A percentile compares a stretch with the other conserved stretches of the same genome.
Evolutionary conservation across 805 yeast genomes (phyloP).

Genomic region (Saccharomycopsis fibuligera): DNA sequence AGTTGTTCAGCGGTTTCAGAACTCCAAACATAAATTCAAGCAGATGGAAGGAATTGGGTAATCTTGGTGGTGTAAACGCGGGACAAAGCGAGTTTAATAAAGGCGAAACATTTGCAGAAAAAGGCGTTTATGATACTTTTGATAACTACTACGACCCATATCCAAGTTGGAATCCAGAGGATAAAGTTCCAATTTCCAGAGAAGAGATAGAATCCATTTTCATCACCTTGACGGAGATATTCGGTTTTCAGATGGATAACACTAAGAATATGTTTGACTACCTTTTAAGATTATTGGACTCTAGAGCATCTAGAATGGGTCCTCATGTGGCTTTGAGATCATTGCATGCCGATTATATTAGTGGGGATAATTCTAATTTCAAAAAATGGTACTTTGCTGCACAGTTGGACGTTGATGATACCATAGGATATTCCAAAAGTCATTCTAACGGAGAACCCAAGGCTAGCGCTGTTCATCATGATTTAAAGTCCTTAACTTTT

Average conservation of each 20-base stretch:
- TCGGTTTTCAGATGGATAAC: conserved; percentile 67
- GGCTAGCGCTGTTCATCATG: conserved; percentile 16
- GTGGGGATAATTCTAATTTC: conserved; percentile 63
- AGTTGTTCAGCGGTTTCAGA: conserved; percentile 94
- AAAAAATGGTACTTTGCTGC: conserved; percentile 76
- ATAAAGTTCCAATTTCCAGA: conserved; percentile 37
- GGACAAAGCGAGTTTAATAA: conserved; percentile 26
- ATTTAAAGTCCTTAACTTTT: conserved; percentile 24
- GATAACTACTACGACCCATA: conserved; percentile 41
- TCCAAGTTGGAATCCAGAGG: conserved; percentile 43
- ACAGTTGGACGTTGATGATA: conserved; percentile 55
- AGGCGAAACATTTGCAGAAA: conserved; percentile 35
- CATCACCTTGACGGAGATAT: conserved; percentile 42
- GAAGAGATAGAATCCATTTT: conserved; percentile 53
- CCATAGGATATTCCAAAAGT: conserved; percentile 32
- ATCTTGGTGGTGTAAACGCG: conserved; percentile 30
- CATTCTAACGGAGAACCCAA: conserved; percentile 13
- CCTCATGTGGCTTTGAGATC: conserved; percentile 50
- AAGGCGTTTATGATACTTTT: conserved; percentile 37
- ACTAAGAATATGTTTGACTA: conserved; percentile 63
- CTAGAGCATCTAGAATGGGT: conserved; percentile 61
- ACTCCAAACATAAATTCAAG: conserved; percentile 88
- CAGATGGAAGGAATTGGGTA: conserved; percentile 43
- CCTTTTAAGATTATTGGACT: conserved; percentile 54
- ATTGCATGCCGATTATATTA: conserved; percentile 69